A percentile compares a stretch with the other conserved stretches of the same genome.
phyloP scores from a whole-genome alignment of 2,329 filamentous ascomycete genomes.

The Cladobotryum protrusum region DNA sequence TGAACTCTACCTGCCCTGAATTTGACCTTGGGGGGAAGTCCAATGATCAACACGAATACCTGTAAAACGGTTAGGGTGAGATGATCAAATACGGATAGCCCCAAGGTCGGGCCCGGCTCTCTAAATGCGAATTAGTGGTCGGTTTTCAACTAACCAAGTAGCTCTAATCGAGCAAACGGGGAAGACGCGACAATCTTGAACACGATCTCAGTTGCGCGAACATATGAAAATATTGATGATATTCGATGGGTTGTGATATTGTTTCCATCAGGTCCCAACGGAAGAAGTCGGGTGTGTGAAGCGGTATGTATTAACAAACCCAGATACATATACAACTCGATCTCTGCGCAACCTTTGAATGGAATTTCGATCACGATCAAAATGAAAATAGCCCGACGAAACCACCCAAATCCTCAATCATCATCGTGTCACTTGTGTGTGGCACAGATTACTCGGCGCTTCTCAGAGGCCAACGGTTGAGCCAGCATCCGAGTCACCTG shows the following conservation, averaged over 20 bases:
- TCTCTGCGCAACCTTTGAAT: background rate
- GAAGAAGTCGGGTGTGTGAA: background rate
- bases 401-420: background rate
- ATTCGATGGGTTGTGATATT: too few relatives aligned
- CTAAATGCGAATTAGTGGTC: background rate
- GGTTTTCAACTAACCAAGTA: background rate
- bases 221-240: background rate
- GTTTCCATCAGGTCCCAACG: background rate
- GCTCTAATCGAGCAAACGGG: background rate
- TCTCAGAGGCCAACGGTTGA: too few relatives aligned
- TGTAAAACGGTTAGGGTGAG: background rate
- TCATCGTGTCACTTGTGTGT: too few relatives aligned
- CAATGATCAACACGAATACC: background rate
- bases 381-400: background rate
- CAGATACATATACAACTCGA: background rate
- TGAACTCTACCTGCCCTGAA: slow-evolving; percentile 18
- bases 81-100: background rate
- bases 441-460: too few relatives aligned
- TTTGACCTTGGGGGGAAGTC: background rate
- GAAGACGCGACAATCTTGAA: background rate
- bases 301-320: background rate
- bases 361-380: background rate
- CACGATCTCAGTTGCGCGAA: too few relatives aligned
- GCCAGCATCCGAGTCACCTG: too few relatives aligned
- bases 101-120: background rate